Evolutionary conservation across 2,329 filamentous ascomycete genomes (phyloP).

Genomic region (Colletotrichum spaethianum): DNA sequence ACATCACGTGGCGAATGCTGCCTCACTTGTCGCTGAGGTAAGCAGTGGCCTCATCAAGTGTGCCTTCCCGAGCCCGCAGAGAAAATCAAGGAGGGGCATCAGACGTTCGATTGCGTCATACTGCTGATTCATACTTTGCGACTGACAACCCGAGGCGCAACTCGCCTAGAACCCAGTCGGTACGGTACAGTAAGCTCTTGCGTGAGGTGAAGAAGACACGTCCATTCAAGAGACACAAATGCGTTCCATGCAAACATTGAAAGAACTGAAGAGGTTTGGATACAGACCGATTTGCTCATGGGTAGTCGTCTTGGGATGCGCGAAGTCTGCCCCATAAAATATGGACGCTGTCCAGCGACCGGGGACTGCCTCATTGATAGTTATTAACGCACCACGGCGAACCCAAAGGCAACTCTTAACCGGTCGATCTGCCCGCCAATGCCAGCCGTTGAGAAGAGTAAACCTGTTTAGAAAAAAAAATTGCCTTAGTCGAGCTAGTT

Average conservation of each 20-base stretch:
- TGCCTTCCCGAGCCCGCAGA: not conserved
- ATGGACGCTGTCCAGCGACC: not conserved
- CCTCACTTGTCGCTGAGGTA: conserved; percentile 21
- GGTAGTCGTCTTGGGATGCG: not conserved
- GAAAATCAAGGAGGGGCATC: conserved; percentile 6
- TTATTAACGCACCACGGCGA: not conserved
- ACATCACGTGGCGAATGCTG: conserved; percentile 14
- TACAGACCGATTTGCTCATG: not conserved
- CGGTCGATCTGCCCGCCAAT: not conserved
- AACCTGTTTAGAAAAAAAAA: not conserved
- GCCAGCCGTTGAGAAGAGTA: not conserved
- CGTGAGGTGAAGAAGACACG: not conserved
- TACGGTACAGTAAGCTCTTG: not conserved
- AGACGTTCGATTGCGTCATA: conserved; percentile 33
- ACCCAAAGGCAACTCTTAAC: not conserved
- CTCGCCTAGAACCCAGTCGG: not conserved
- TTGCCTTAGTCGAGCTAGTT: not conserved
- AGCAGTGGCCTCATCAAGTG: conserved; percentile 1
- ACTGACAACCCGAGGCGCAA: not conserved
- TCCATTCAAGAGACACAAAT: not conserved
- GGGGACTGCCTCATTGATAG: not conserved
- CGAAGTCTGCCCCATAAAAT: not conserved
- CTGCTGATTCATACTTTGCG: not conserved
- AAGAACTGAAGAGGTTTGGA: not conserved
- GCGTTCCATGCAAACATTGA: not conserved